Evolutionary conservation across 208 protist genomes (phyloP).

Genomic region (Naegleria lovaniensis): DNA sequence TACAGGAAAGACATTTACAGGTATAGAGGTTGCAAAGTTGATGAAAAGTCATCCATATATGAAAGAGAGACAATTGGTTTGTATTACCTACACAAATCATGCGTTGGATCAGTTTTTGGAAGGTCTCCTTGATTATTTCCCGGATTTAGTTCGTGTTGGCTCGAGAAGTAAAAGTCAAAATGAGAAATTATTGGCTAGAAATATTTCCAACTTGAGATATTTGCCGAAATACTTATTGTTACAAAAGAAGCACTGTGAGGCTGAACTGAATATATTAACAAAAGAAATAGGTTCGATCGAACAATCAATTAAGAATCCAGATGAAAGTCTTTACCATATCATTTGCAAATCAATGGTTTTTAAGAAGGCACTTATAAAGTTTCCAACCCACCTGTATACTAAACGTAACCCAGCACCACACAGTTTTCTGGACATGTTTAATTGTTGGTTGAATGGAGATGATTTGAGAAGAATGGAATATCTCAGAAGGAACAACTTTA

Average conservation of each 20-base stretch:
- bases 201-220: neutral
- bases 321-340: too few species aligned
- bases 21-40: constrained; percentile 39
- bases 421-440: too few species aligned
- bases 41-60: constrained; percentile 30
- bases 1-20: constrained; percentile 51
- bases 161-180: neutral
- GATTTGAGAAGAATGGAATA: too few species aligned
- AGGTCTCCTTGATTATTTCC: neutral
- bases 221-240: neutral
- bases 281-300: too few species aligned
- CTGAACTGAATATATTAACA: neutral
- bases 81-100: constrained; percentile 48
- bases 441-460: too few species aligned
- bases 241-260: neutral
- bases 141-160: neutral
- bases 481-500: too few species aligned
- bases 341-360: too few species aligned
- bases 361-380: too few species aligned
- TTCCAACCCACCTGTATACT: too few species aligned
- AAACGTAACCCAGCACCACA: too few species aligned
- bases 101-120: constrained; percentile 46
- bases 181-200: neutral
- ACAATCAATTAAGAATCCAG: too few species aligned
- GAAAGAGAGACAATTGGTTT: constrained; percentile 38